phyloP scores from a whole-genome alignment of 1,139 yeast genomes.

The Candida freyschussii region DNA sequence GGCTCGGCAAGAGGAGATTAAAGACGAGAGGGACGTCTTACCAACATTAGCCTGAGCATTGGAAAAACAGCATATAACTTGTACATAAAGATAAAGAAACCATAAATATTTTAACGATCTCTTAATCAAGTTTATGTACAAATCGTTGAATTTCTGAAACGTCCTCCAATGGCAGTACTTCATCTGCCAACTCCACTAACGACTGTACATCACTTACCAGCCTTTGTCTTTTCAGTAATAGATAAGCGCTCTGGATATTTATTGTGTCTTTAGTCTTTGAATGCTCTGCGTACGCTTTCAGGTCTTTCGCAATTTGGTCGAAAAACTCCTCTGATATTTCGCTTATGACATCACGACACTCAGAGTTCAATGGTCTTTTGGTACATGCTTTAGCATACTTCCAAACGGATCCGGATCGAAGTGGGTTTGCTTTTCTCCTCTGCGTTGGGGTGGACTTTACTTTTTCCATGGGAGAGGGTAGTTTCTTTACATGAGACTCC shows the following conservation, averaged over 20 bases:
- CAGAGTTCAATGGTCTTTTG: conserved; percentile 13
- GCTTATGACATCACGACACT: conserved; percentile 6
- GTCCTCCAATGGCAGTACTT: conserved; percentile 19
- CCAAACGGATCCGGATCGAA: conserved; percentile 5
- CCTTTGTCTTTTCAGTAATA: conserved; percentile 22
- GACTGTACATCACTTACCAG: conserved; percentile 6
- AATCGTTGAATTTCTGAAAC: conserved; percentile 17
- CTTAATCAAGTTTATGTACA: conserved; percentile 6
- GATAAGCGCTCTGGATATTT: conserved; percentile 8
- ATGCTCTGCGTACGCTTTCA: conserved; percentile 19
- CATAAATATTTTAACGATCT: conserved; percentile 1
- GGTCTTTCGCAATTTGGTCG: conserved; percentile 14
- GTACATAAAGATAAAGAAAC: background rate
- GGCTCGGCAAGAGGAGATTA: conserved; percentile 21
- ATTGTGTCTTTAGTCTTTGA: conserved; percentile 12
- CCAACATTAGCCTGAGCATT: conserved; percentile 1
- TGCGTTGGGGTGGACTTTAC: background rate
- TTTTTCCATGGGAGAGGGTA: background rate
- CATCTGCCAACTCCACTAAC: conserved; percentile 16
- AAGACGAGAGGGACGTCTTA: conserved; percentile 12
- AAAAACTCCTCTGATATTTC: conserved; percentile 17
- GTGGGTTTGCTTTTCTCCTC: conserved; percentile 2
- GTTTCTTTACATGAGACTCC: conserved; percentile 1
- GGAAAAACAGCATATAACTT: background rate
- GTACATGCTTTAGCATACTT: conserved; percentile 10